Conservation (phyloP, 169 alveolate genomes). For the Plasmodium gonderi region DNA sequence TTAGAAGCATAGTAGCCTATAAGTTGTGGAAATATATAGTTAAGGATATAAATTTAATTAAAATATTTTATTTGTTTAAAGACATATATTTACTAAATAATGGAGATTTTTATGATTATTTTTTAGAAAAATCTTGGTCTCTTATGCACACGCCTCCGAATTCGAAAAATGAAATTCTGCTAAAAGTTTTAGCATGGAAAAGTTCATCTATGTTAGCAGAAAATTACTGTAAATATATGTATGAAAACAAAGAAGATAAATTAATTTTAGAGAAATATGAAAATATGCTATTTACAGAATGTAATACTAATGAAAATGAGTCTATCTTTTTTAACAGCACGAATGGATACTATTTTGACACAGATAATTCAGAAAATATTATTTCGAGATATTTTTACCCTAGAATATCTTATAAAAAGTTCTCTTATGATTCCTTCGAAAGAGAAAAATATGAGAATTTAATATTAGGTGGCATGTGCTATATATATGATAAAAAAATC, state of each 20-base stretch:
- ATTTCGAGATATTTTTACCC: constrained; percentile 74
- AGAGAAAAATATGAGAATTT: constrained; percentile 60
- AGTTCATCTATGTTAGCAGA: constrained; percentile 53
- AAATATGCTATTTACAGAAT: constrained; percentile 13
- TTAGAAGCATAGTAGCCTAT: constrained; percentile 77
- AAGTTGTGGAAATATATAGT: constrained; percentile 79
- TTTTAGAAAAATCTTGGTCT: constrained; percentile 79
- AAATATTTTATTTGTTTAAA: constrained; percentile 73
- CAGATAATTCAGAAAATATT: constrained; percentile 57
- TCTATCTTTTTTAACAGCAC: constrained; percentile 14
- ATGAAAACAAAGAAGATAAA: constrained; percentile 69
- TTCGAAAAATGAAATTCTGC: constrained; percentile 67
- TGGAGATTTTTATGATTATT: constrained; percentile 77
- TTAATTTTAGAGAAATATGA: constrained; percentile 66
- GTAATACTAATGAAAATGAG: neutral
- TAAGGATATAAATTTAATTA: constrained; percentile 69
- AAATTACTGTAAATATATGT: constrained; percentile 51
- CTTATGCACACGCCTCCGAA: constrained; percentile 76
- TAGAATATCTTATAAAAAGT: constrained; percentile 67
- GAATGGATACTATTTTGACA: constrained; percentile 30
- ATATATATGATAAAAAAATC: constrained; percentile 64
- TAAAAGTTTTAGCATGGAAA: constrained; percentile 74
- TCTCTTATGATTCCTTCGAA: constrained; percentile 72
- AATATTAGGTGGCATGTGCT: constrained; percentile 74
- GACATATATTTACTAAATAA: constrained; percentile 78